Evolutionary conservation across 225 moss, liverwort and hornwort genomes (phyloP), one percentile per base, ranked within the genome.

Genomic region (Lunularia cruciata): DNA sequence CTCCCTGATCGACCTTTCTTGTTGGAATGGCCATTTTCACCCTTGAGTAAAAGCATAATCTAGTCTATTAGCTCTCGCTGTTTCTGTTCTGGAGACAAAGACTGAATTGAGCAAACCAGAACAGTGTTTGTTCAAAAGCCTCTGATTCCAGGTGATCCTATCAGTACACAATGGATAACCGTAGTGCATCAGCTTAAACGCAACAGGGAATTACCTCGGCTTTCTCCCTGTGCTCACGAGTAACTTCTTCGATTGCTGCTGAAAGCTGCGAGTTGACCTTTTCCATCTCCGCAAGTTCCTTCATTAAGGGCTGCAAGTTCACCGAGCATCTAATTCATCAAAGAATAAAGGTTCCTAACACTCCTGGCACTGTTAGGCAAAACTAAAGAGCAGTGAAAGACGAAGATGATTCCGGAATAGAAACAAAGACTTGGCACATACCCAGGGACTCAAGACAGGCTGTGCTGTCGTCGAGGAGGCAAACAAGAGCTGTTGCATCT

Each of bases 281-380:
- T 80, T 98, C 93, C 98, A 98, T 98, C 75, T 93, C 98, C 40
- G 85, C 89, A 13, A 98, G 85, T 67, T 98, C 98, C 76, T 98
- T 93, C 87, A 98, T 91, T 26, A 98, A 81, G 30, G 91, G 93
- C 91, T 93, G 60, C 30, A 72, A 68, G 23, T 73, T 73, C 33
- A 73, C 34, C 10, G 19, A 38, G 33, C 28, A 57, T 57, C 32
- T 4, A 15, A 30, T 57, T 57, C 25, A 16, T 20, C 3, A 36
- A 55, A 4, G 39, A 52, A 23, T 25, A 0, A 18, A 51, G 1
- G 8, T 53, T 56, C 25, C 16, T 27, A 67, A 5, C 2, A 23
- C 14, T 2, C 67, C 20, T 7, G 33, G 2, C 4, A 39, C 4
- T 38, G 30, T 14, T 0, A 12, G 11, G 20, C 8, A 4, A 53